Evolutionary conservation across 169 alveolate genomes (phyloP), one percentile per base, ranked within the genome.

Genomic region (Cryptosporidium xiaoi): DNA sequence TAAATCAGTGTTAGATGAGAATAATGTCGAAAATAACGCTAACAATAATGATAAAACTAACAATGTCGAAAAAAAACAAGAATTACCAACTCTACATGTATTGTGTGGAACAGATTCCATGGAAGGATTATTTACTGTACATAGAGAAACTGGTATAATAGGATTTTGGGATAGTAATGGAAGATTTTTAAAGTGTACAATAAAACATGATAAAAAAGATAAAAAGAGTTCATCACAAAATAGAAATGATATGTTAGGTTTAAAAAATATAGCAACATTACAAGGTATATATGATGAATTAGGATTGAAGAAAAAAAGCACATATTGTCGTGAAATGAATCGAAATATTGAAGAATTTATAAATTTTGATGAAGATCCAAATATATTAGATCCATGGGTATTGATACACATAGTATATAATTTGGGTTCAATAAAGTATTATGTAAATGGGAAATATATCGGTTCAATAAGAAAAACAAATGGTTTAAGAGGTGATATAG

Each of bases 111-210:
- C 87, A 18, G 87, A 77, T 77, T 68, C 69, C 53, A 77, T 77
- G 87, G 87, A 77, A 44, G 87, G 87, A 34, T 62, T 77, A 77
- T 77, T 77, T 77, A 77, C 87, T 7, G 48, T 77, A 0, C 87
- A 77, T 62, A 51, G 87, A 13, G 46, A 53, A 16, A 77, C 87
- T 13, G 87, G 87, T 20, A 77, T 64, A 34, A 77, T 77, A 7
- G 87, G 87, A 60, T 77, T 77, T 60, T 77, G 87, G 87, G 87
- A 77, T 60, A 77, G 87, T 18, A 77, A 62, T 77, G 87, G 87
- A 12, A 31, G 87, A 77, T 77, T 77, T 77, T 77, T 77, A 62
- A 77, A 77, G 40, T 77, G 87, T 62, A 27, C 64, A 18, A 60
- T 77, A n/a, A 77, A 62, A 24, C 33, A 62, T 60, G 50, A 77